Conservation (phyloP, 1,284 basidiomycete genomes). For the Xanthoconium separans region DNA sequence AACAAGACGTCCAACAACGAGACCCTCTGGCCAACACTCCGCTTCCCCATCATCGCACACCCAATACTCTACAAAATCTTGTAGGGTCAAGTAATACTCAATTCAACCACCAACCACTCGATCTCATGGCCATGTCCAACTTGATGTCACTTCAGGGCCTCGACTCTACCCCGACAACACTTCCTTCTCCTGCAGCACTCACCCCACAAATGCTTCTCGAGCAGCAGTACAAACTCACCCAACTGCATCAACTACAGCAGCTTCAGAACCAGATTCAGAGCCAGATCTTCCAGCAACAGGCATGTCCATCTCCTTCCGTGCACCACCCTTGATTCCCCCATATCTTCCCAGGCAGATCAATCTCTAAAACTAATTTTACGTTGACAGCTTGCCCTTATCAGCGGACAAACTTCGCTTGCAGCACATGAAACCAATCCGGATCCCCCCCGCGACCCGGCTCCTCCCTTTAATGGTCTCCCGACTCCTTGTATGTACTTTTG, state of each 20-base stretch:
- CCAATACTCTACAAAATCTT: slow-evolving; percentile 15
- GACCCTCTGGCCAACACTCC: slow-evolving; percentile 8
- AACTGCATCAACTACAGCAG: slow-evolving; percentile 75
- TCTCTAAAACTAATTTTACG: slow-evolving; percentile 10
- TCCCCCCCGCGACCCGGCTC: slow-evolving; percentile 36
- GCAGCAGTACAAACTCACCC: slow-evolving; percentile 68
- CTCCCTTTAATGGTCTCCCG: slow-evolving; percentile 58
- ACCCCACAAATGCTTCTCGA: slow-evolving; percentile 48
- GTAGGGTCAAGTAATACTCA: slow-evolving; percentile 18
- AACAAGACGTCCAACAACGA: slow-evolving; percentile 21
- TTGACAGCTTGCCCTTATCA: slow-evolving; percentile 69
- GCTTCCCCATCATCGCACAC: slow-evolving; percentile 16
- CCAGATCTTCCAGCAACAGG: slow-evolving; percentile 85
- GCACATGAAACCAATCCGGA: slow-evolving; percentile 37
- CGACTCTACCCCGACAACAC: slow-evolving; percentile 23
- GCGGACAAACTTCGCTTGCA: slow-evolving; percentile 43
- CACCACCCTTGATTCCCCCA: not conserved
- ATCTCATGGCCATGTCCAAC: slow-evolving; percentile 45
- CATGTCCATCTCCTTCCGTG: slow-evolving; percentile 28
- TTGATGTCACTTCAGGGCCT: slow-evolving; percentile 45
- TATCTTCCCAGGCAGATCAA: slow-evolving; percentile 7
- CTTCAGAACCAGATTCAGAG: slow-evolving; percentile 80
- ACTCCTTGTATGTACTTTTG: slow-evolving; percentile 58
- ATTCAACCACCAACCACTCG: slow-evolving; percentile 37
- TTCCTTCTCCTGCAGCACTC: slow-evolving; percentile 24